phyloP scores from a whole-genome alignment of 2,329 filamentous ascomycete species.

The Aureobasidium sp. region DNA sequence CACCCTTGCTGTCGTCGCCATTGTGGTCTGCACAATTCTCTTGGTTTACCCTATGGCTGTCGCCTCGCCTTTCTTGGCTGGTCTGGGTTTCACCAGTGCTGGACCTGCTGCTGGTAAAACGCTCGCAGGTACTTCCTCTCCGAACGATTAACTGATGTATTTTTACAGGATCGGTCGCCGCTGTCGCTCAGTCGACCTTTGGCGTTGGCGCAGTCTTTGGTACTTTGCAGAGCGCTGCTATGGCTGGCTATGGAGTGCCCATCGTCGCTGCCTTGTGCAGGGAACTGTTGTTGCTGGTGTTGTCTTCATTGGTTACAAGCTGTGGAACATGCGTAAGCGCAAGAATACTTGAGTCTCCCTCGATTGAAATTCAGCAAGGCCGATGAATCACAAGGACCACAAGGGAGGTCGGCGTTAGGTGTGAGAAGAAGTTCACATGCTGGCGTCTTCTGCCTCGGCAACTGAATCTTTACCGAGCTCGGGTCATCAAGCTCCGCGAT shows the following conservation, averaged over 20 bases:
- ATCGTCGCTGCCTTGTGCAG: slow-evolving; percentile 19
- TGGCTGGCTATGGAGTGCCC: slow-evolving; percentile 25
- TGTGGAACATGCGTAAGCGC: not conserved
- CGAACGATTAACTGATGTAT: not conserved
- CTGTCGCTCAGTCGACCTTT: slow-evolving; percentile 20
- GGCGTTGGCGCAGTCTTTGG: slow-evolving; percentile 18
- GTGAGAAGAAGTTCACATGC: not conserved
- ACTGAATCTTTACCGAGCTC: not conserved
- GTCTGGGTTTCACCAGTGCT: not conserved
- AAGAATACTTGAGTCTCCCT: not conserved
- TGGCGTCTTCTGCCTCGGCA: slow-evolving; percentile 2
- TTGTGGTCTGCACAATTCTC: not conserved
- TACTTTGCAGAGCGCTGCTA: slow-evolving; percentile 24
- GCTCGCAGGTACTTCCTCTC: not conserved
- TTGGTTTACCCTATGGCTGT: not conserved
- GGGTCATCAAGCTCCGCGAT: not conserved
- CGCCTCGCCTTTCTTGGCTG: not conserved
- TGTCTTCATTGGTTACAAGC: not conserved
- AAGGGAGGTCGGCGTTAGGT: too few species aligned
- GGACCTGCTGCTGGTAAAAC: not conserved
- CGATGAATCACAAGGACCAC: not conserved
- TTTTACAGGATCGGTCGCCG: slow-evolving; percentile 19
- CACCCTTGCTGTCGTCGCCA: not conserved
- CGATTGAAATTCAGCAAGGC: too few species aligned
- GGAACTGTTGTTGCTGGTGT: not conserved